Conservation (phyloP, 2,329 filamentous ascomycete genomes). For the Penicillium sp. region DNA sequence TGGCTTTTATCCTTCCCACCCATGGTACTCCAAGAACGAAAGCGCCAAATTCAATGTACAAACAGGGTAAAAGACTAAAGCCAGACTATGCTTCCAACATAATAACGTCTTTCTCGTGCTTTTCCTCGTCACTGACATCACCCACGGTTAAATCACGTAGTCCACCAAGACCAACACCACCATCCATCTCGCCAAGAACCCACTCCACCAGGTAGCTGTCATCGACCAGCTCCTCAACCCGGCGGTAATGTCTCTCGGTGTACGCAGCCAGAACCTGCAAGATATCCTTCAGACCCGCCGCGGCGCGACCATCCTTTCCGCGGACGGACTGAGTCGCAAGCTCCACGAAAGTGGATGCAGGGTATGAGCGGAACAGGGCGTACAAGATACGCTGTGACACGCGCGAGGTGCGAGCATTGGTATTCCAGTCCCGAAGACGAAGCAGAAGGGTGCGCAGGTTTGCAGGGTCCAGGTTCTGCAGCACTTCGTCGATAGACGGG, state of each 20-base stretch:
- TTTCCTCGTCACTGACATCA: conserved; percentile 22
- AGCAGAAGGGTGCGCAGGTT: conserved; percentile 82
- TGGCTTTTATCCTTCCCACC: conserved; percentile 26
- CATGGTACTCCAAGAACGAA: conserved; percentile 24
- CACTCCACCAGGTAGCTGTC: conserved; percentile 95
- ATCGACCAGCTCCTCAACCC: conserved; percentile 85
- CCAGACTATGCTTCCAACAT: conserved; percentile 38
- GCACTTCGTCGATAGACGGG: conserved; percentile 72
- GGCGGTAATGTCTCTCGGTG: conserved; percentile 87
- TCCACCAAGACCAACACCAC: conserved; percentile 50
- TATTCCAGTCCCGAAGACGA: conserved; percentile 92
- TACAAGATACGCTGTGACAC: conserved; percentile 84
- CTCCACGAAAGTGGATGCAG: conserved; percentile 71
- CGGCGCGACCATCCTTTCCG: conserved; percentile 37
- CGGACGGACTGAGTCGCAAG: conserved; percentile 52
- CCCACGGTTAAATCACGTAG: conserved; percentile 25
- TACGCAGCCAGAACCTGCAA: conserved; percentile 85
- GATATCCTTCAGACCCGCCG: conserved; percentile 73
- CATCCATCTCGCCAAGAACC: conserved; percentile 90
- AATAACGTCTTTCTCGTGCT: conserved; percentile 41
- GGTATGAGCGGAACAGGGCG: conserved; percentile 76
- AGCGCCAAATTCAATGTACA: conserved; percentile 28
- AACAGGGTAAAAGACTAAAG: conserved; percentile 13
- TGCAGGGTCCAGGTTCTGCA: conserved; percentile 74
- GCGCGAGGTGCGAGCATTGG: conserved; percentile 80